Evolutionary conservation across 371 early-diverging fungal genomes (phyloP), one percentile per base, ranked within the genome.

Genomic region (Haplosporangium sp.): DNA sequence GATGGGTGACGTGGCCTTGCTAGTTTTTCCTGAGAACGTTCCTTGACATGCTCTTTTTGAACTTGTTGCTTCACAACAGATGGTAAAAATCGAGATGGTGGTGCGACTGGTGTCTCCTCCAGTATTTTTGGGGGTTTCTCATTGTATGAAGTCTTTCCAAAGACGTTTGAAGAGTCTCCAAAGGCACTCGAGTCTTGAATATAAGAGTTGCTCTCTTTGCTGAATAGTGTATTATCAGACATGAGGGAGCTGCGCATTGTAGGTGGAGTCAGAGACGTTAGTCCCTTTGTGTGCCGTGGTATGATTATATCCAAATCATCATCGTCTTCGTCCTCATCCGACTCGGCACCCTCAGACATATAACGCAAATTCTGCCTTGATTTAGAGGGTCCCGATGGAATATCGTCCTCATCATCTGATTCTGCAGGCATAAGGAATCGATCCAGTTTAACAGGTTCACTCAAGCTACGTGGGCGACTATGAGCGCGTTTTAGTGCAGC

Each of bases 371-470:
- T 50, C 15, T 67, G 47, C 15, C 48, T 56, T 35, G 72, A 60
- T 17, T 60, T 50, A 20, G 56, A n/a, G 1, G 65, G 60, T n/a
- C 15, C 72, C 38, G 19, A 64, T 52, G 2, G 67, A 27, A 58
- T 2, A 10, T 42, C 10, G 42, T 66, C 39, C 7, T 71, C 77
- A 13, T 73, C 74, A 5, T 71, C 68, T 6, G 70, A 72, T 35
- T 73, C 78, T 27, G 27, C 61, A 9, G 73, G 73, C 35, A 76
- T 19, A 17, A 67, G 58, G 45, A 57, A 63, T 37, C 20, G 57
- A 9, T 73, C 78, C 45, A 59, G 35, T 57, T 55, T 65, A 53
- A 71, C 20, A n/a, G 77, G 78, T n/a, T 74, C 78, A 20, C 78
- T 77, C 37, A 68, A 39, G 55, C 74, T 83, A 20, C 83, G 83